Base-by-base conservation (phyloP, 2,329 filamentous ascomycete species). In the Pseudocercospora vitis region DNA sequence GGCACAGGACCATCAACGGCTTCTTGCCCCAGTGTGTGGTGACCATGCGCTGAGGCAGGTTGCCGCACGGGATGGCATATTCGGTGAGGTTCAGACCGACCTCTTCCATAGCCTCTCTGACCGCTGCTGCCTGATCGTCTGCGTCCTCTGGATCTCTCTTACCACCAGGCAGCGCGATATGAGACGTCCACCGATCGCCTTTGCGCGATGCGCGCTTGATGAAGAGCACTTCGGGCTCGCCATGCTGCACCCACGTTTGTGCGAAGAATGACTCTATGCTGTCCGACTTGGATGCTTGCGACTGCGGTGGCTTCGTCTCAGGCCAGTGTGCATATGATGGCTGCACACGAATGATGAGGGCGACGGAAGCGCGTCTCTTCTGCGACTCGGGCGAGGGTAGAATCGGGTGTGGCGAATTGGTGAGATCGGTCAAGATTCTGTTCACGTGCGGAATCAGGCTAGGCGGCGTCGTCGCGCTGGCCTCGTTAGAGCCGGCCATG, bases 171-270 rank as follows among this genome's bases (percentile, higher is more conserved):
- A 88, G 70, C 0, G 85, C 85, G 52, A 87, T 80, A 72, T 88
- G 85, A 2, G 81, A 80, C 1, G 83, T 86, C 85, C 85, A 88
- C 53, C 84, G 75, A 67, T 88, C 85, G 6, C 84, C 84, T 50
- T 78, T 75, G 31, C 85, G 75, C 3, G 83, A 78, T 2, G 85
- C 81, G 40, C 85, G 75, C 66, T 88, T 88, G 68, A 88, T 88
- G 68, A 88, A 87, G 3, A 88, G 74, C n/a, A 84, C 74, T 67
- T 88, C 85, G 0, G 85, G 81, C 56, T 85, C 81, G 19, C 84
- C 84, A 66, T 85, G 71, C 59, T 80, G 77, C 5, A 86, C 83
- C 85, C 85, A 88, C 12, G 77, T 68, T 61, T 85, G 82, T 1
- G 74, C 71, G 65, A 87, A 88, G 72, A 87, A 87, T 7, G 74